phyloP scores from a whole-genome alignment of 768 basidiomycete species.

The Rhodotorula graminis region DNA sequence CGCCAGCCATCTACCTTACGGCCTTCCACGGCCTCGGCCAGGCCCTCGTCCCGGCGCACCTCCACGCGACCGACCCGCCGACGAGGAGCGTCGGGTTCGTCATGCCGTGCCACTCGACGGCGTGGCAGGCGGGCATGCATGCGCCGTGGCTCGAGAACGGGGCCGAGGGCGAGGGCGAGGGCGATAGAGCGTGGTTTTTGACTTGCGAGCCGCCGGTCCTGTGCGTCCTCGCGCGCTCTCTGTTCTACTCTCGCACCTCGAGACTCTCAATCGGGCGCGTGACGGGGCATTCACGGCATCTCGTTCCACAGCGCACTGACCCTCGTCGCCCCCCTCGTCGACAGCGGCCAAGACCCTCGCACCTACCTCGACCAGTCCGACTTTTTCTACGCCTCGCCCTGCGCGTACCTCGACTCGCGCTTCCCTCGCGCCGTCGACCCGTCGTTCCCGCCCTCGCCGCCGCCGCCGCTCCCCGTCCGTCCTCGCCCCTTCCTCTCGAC shows the following conservation, averaged over 20 bases:
- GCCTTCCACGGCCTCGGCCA: slow-evolving; percentile 71
- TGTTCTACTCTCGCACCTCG: background rate
- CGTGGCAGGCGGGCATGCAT: slow-evolving; percentile 84
- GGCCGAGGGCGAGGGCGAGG: background rate
- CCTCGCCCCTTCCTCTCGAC: too few relatives aligned
- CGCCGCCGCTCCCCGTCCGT: slow-evolving; percentile 52
- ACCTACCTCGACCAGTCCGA: slow-evolving; percentile 75
- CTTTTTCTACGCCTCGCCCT: slow-evolving; percentile 70
- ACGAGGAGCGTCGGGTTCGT: slow-evolving; percentile 60
- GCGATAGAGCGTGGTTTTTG: slow-evolving; percentile 62
- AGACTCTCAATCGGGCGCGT: background rate
- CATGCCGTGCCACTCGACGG: slow-evolving; percentile 96
- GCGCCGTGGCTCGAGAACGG: slow-evolving; percentile 56
- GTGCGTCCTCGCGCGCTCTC: slow-evolving; percentile 53
- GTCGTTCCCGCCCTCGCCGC: slow-evolving; percentile 62
- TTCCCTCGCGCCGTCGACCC: slow-evolving; percentile 62
- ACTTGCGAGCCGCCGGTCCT: slow-evolving; percentile 87
- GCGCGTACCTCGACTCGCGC: slow-evolving; percentile 59
- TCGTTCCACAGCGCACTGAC: too few relatives aligned
- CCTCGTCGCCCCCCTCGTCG: background rate
- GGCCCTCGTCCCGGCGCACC: slow-evolving; percentile 65
- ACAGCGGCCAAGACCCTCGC: slow-evolving; percentile 55
- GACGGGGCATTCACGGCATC: background rate
- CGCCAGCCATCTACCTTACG: slow-evolving; percentile 38
- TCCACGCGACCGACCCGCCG: slow-evolving; percentile 48